Evolutionary conservation across 2,329 filamentous ascomycete species (phyloP).

Genomic region (Aspergillus texensis): DNA sequence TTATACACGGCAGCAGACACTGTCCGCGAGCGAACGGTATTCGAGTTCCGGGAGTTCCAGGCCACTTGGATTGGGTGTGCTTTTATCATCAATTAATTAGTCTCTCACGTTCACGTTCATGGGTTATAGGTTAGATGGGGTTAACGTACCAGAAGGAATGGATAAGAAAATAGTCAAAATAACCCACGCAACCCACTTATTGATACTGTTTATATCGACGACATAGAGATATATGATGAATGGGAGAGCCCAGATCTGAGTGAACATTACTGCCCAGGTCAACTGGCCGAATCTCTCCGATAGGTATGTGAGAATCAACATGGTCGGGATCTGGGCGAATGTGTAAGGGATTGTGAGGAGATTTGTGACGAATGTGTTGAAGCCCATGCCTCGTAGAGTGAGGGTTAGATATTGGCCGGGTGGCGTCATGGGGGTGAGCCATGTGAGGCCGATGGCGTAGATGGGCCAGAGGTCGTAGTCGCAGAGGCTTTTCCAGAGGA

Average conservation of each 20-base stretch:
- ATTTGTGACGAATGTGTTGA: slow-evolving; percentile 60
- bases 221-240: slow-evolving; percentile 38
- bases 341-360: slow-evolving; percentile 19
- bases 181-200: slow-evolving; percentile 54
- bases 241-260: slow-evolving; percentile 40
- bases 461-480: slow-evolving; percentile 60
- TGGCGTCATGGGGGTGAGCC: slow-evolving; percentile 34
- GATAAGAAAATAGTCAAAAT: slow-evolving; percentile 51
- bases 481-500: slow-evolving; percentile 49
- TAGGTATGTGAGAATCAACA: not conserved
- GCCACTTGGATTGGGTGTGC: slow-evolving; percentile 21
- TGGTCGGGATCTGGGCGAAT: not conserved
- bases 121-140: not conserved
- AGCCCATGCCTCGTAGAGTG: slow-evolving; percentile 53
- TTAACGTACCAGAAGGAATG: slow-evolving; percentile 44
- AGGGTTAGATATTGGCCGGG: slow-evolving; percentile 33
- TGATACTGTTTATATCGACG: slow-evolving; percentile 35
- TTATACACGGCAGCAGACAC: slow-evolving; percentile 44
- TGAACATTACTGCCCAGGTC: slow-evolving; percentile 31
- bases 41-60: slow-evolving; percentile 38
- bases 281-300: not conserved
- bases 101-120: not conserved
- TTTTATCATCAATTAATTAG: slow-evolving; percentile 48
- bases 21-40: slow-evolving; percentile 39
- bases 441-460: slow-evolving; percentile 49